A percentile compares a stretch with the other conserved stretches of the same genome.
Conservation (phyloP, 331 rosid genomes). For the Quercus phellos region DNA sequence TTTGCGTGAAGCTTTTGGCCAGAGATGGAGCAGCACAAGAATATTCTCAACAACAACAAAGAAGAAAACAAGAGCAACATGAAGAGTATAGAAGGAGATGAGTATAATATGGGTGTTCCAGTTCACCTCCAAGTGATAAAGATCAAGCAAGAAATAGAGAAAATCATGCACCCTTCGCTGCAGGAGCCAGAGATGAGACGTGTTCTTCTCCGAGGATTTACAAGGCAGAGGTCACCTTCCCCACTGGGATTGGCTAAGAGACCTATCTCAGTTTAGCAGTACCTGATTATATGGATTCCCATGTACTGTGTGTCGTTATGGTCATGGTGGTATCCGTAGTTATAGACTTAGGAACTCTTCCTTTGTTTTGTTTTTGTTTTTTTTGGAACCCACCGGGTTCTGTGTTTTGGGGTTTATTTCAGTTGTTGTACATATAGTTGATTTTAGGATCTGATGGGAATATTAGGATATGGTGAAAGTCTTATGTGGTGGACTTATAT, state of each 20-base stretch:
- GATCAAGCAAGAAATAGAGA: slow-evolving; percentile 71
- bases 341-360: background rate
- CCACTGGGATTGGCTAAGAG: slow-evolving; percentile 50
- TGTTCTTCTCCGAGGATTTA: slow-evolving; percentile 30
- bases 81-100: background rate
- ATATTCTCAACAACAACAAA: background rate
- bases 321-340: background rate
- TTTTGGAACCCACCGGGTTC: background rate
- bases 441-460: background rate
- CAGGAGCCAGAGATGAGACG: slow-evolving; percentile 44
- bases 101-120: slow-evolving; percentile 31
- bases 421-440: background rate
- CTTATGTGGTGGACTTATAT: background rate
- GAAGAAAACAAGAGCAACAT: background rate
- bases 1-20: background rate
- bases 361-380: too few species aligned
- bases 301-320: background rate
- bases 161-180: slow-evolving; percentile 60
- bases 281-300: too few species aligned
- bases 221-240: slow-evolving; percentile 49
- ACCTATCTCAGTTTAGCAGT: slow-evolving; percentile 21
- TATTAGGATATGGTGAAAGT: background rate
- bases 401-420: background rate
- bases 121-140: slow-evolving; percentile 77
- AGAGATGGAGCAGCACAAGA: slow-evolving; percentile 27